Conservation (phyloP, 148 eudicot species). For the Fagopyrum homotropicum region DNA sequence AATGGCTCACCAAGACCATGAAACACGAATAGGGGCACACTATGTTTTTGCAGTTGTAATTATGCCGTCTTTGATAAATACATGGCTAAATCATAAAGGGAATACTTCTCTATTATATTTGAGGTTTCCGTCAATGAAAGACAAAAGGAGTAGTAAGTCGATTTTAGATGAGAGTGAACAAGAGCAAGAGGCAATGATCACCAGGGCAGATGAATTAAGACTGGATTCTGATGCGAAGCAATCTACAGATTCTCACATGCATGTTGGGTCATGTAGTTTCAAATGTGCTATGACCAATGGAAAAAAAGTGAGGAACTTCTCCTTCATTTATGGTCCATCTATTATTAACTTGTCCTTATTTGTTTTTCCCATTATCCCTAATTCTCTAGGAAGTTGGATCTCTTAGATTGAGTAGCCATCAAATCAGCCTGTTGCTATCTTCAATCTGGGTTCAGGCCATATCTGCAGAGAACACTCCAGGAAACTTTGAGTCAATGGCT, state of each 20-base stretch:
- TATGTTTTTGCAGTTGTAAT: constrained; percentile 57
- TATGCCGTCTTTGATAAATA: constrained; percentile 58
- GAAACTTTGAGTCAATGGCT: constrained; percentile 79
- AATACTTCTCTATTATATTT: constrained; percentile 16
- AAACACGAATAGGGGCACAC: constrained; percentile 70
- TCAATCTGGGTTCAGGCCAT: constrained; percentile 85
- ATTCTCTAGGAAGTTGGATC: constrained; percentile 50
- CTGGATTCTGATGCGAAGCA: constrained; percentile 23
- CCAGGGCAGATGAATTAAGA: constrained; percentile 24
- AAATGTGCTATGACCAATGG: constrained; percentile 48
- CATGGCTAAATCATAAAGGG: constrained; percentile 35
- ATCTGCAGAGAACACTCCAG: constrained; percentile 53
- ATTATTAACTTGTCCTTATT: background rate
- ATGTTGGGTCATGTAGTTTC: constrained; percentile 42
- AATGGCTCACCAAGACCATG: constrained; percentile 76
- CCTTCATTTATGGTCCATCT: background rate
- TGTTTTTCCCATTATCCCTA: background rate
- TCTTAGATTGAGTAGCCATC: constrained; percentile 77
- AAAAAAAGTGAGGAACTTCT: constrained; percentile 32
- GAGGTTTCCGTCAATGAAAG: constrained; percentile 15
- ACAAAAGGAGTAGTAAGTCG: constrained; percentile 29
- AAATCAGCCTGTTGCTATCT: constrained; percentile 81
- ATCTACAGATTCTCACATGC: constrained; percentile 19
- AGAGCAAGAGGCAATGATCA: constrained; percentile 18
- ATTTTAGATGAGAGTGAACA: constrained; percentile 33